A percentile compares a stretch with the other conserved stretches of the same genome.
phyloP scores from a whole-genome alignment of 2,329 filamentous ascomycete genomes.

The Scedosporium apiospermum region DNA sequence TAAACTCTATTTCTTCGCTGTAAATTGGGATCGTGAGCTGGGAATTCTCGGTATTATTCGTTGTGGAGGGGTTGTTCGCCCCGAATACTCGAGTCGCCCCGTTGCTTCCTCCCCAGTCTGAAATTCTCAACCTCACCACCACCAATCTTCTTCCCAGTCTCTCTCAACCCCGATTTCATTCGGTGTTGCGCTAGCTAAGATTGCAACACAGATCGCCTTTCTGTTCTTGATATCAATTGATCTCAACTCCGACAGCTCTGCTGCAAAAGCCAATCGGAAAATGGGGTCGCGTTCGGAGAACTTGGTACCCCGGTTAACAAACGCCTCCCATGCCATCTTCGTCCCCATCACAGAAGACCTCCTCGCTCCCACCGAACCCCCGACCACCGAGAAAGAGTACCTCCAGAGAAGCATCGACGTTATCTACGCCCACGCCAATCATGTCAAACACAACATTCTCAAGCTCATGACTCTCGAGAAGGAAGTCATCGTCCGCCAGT shows the following conservation, averaged over 20 bases:
- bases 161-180: no score
- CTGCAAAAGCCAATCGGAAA: no score
- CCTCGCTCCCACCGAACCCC: slow-evolving; percentile 11
- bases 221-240: slow-evolving; percentile 7
- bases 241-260: not conserved
- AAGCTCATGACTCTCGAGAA: slow-evolving; percentile 6
- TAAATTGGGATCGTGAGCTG: no score
- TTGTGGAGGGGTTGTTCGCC: no score
- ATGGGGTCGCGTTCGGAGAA: no score
- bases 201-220: not conserved
- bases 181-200: no score
- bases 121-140: no score
- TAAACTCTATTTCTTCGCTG: no score
- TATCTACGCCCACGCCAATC: slow-evolving; percentile 7
- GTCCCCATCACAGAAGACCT: slow-evolving; percentile 19
- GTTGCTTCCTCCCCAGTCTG: no score
- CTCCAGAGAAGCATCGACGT: slow-evolving; percentile 5
- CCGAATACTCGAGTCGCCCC: no score
- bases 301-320: slow-evolving; percentile 13
- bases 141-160: no score
- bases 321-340: slow-evolving; percentile 22
- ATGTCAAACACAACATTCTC: slow-evolving; percentile 9
- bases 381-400: slow-evolving; percentile 5
- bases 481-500: not conserved
- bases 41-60: no score